These are phyloP conservation scores for Populus hybrid DNA, from an alignment of 441 rosid species.

Conservation along the genomic window DNA sequence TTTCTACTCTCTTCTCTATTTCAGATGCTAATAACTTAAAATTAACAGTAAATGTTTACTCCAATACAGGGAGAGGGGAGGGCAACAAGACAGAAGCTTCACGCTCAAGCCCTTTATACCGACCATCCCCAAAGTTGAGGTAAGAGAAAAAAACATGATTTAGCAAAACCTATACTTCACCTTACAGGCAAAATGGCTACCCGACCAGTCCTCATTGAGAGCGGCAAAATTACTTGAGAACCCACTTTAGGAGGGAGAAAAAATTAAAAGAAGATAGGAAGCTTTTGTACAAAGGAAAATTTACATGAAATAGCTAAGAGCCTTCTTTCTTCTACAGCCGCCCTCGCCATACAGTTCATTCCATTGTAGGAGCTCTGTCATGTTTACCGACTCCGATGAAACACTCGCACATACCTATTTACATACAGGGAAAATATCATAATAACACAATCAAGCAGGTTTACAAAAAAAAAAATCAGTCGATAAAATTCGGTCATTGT, in stretches of 20 bases:
- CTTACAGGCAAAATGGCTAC: slow-evolving; percentile 50
- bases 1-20: slow-evolving; percentile 9
- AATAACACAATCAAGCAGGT: neutral
- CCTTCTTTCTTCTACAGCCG: slow-evolving; percentile 81
- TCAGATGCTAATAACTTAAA: slow-evolving; percentile 25
- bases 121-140: slow-evolving; percentile 29
- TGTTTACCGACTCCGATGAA: slow-evolving; percentile 84
- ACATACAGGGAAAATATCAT: neutral
- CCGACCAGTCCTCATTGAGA: slow-evolving; percentile 17
- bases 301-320: slow-evolving; percentile 95
- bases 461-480: neutral
- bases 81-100: slow-evolving; percentile 30
- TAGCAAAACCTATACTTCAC: slow-evolving; percentile 33
- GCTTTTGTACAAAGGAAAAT: slow-evolving; percentile 37
- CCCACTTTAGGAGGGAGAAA: slow-evolving; percentile 22
- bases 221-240: slow-evolving; percentile 32
- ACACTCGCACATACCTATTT: slow-evolving; percentile 88
- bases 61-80: slow-evolving; percentile 5
- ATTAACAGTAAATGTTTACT: slow-evolving; percentile 13
- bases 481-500: neutral
- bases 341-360: slow-evolving; percentile 93
- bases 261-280: slow-evolving; percentile 24
- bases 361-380: slow-evolving; percentile 91
- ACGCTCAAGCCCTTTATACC: slow-evolving; percentile 28
- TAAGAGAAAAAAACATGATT: slow-evolving; percentile 17